Evolutionary conservation across 768 basidiomycete species (phyloP).

Genomic region (Steccherinum ochraceum): DNA sequence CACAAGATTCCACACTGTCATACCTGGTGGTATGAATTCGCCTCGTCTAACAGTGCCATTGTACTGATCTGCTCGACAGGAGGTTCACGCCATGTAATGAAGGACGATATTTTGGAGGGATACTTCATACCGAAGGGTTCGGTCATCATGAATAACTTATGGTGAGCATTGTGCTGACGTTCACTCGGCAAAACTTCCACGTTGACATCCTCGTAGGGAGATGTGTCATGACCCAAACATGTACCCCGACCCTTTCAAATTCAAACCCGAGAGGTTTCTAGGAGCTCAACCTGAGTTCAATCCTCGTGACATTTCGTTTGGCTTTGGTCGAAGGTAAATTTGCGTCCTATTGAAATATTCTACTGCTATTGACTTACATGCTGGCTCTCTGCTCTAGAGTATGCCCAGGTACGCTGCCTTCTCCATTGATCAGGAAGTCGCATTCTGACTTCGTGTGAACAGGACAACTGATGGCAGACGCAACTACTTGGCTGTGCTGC

Average conservation of each 20-base stretch:
- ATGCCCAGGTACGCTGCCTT: constrained; percentile 1
- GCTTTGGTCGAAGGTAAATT: constrained; percentile 11
- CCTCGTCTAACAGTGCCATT: not conserved
- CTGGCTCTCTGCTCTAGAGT: not conserved
- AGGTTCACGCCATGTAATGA: constrained; percentile 6
- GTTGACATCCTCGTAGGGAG: too few species aligned
- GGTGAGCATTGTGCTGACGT: constrained; percentile 9
- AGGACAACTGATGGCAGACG: constrained; percentile 24
- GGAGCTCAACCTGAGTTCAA: not conserved
- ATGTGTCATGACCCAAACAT: constrained; percentile 38
- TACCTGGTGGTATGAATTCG: not conserved
- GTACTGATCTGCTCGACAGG: constrained; percentile 20
- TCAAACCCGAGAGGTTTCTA: constrained; percentile 27
- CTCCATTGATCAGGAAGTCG: not conserved
- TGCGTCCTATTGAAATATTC: not conserved
- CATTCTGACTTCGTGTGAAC: too few species aligned
- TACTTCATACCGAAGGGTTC: constrained; percentile 2
- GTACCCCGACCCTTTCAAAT: constrained; percentile 24
- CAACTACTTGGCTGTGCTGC: constrained; percentile 20
- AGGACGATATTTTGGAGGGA: constrained; percentile 1
- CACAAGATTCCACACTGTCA: not conserved
- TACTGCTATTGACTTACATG: not conserved
- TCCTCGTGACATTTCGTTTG: constrained; percentile 5
- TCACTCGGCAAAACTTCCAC: too few species aligned
- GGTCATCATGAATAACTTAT: constrained; percentile 6